These are phyloP conservation scores for Plasmopara viticola DNA, from an alignment of 352 stramenopile species.

Conservation along the genomic window DNA sequence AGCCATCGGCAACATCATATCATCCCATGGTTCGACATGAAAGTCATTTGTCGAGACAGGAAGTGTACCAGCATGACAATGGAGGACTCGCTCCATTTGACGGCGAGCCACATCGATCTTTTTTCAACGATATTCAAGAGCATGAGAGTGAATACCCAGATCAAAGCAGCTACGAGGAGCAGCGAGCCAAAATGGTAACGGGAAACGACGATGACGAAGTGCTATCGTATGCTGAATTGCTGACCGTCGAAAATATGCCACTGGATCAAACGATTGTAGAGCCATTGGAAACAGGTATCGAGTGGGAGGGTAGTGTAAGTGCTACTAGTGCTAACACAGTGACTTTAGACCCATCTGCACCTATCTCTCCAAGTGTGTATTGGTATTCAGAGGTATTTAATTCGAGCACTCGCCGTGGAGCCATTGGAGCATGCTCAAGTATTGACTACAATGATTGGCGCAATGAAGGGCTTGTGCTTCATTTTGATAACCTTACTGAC, in stretches of 20 bases:
- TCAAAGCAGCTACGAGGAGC: slow-evolving; percentile 33
- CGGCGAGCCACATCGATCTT: slow-evolving; percentile 73
- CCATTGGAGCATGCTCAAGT: slow-evolving; percentile 90
- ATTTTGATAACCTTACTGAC: slow-evolving; percentile 92
- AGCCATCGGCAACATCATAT: slow-evolving; percentile 31
- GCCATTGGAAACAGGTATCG: slow-evolving; percentile 48
- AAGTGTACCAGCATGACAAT: slow-evolving; percentile 76
- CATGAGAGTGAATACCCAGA: slow-evolving; percentile 38
- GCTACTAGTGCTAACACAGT: slow-evolving; percentile 13
- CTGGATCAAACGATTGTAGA: slow-evolving; percentile 50
- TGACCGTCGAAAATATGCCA: slow-evolving; percentile 37
- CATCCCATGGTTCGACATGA: slow-evolving; percentile 80
- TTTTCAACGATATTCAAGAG: slow-evolving; percentile 70
- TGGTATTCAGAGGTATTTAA: slow-evolving; percentile 75
- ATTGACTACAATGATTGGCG: slow-evolving; percentile 88
- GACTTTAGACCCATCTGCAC: slow-evolving; percentile 5
- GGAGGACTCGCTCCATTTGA: slow-evolving; percentile 79
- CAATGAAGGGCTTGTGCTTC: slow-evolving; percentile 93
- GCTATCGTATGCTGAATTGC: slow-evolving; percentile 44
- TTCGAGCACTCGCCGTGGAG: slow-evolving; percentile 32
- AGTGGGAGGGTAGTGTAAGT: slow-evolving; percentile 24
- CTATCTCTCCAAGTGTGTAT: slow-evolving; percentile 33
- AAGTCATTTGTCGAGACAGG: slow-evolving; percentile 73
- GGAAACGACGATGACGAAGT: slow-evolving; percentile 36
- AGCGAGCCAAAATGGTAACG: slow-evolving; percentile 7